Evolutionary conservation across 2,329 filamentous ascomycete genomes (phyloP).

Genomic region (Cladosporium sp.): DNA sequence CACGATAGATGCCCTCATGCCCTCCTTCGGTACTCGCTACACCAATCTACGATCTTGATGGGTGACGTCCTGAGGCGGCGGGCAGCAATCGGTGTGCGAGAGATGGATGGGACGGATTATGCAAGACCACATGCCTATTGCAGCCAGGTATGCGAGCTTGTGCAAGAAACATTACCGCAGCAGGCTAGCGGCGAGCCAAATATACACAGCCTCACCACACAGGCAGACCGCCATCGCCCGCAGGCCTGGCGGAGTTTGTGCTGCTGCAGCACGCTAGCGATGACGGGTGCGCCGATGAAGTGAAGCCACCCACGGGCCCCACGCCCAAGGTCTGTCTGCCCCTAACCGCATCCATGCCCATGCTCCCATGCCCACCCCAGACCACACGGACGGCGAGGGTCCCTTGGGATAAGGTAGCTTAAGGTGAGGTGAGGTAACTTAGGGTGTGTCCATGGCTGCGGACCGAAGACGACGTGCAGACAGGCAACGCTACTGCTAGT

Average conservation of each 20-base stretch:
- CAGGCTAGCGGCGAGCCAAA: conserved; percentile 6
- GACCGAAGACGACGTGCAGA: conserved; percentile 11
- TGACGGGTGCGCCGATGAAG: conserved; percentile 5
- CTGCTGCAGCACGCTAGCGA: conserved; percentile 5
- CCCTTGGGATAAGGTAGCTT: no score
- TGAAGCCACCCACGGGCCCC: no score
- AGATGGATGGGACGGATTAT: background rate
- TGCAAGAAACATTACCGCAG: background rate
- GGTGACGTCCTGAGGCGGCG: conserved; percentile 7
- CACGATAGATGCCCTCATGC: no score
- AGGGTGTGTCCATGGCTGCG: background rate
- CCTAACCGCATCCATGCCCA: no score
- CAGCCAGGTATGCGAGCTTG: conserved; percentile 1
- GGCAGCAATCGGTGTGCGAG: conserved; percentile 3
- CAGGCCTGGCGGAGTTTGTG: conserved; percentile 4
- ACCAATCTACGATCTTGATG: background rate
- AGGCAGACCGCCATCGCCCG: conserved; percentile 4
- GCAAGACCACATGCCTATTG: background rate
- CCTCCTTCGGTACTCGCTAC: conserved; percentile 8
- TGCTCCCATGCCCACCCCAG: no score
- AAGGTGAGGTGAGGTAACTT: no score
- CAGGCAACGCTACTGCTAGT: no score
- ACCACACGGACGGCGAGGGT: no score
- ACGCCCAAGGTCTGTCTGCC: no score
- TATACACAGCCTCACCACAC: conserved; percentile 7